Percentiles rank a stretch among this genome's conserved stretches.
phyloP scores from a whole-genome alignment of 495 filamentous ascomycete species.

The Lepidopterella palustris region DNA sequence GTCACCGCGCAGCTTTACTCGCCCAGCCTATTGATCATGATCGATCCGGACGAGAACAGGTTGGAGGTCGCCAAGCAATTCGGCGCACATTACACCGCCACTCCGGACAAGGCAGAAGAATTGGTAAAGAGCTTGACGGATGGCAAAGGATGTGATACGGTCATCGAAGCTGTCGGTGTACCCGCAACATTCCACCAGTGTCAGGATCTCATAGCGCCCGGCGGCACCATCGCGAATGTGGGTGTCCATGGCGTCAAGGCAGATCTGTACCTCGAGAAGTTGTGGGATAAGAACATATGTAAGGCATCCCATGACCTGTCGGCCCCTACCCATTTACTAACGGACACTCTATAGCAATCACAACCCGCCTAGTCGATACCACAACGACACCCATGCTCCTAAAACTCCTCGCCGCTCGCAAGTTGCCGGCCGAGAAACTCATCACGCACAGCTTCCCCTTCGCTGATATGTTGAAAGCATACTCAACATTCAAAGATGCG shows the following conservation, averaged over 20 bases:
- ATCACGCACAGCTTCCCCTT: slow-evolving; percentile 44
- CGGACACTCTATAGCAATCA: slow-evolving; percentile 34
- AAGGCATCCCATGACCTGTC: slow-evolving; percentile 4
- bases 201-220: slow-evolving; percentile 45
- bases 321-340: slow-evolving; percentile 3
- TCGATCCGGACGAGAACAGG: slow-evolving; percentile 43
- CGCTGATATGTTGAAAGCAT: slow-evolving; percentile 37
- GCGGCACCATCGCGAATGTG: slow-evolving; percentile 48
- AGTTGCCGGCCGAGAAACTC: slow-evolving; percentile 36
- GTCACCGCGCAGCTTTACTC: slow-evolving; percentile 44
- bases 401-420: slow-evolving; percentile 37
- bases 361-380: slow-evolving; percentile 42
- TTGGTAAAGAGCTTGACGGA: slow-evolving; percentile 38
- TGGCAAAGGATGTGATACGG: slow-evolving; percentile 45
- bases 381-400: slow-evolving; percentile 42
- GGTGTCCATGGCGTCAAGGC: slow-evolving; percentile 46
- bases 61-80: slow-evolving; percentile 40
- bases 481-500: slow-evolving; percentile 35
- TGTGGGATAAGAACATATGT: slow-evolving; percentile 36
- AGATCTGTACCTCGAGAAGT: slow-evolving; percentile 35
- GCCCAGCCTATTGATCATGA: slow-evolving; percentile 40
- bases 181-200: slow-evolving; percentile 43
- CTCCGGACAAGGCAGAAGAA: slow-evolving; percentile 30
- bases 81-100: slow-evolving; percentile 42
- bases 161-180: slow-evolving; percentile 51